Percentiles rank a stretch among this genome's conserved stretches.
phyloP scores from a whole-genome alignment of 2,329 filamentous ascomycete species.

The Sporothrix brasiliensis region DNA sequence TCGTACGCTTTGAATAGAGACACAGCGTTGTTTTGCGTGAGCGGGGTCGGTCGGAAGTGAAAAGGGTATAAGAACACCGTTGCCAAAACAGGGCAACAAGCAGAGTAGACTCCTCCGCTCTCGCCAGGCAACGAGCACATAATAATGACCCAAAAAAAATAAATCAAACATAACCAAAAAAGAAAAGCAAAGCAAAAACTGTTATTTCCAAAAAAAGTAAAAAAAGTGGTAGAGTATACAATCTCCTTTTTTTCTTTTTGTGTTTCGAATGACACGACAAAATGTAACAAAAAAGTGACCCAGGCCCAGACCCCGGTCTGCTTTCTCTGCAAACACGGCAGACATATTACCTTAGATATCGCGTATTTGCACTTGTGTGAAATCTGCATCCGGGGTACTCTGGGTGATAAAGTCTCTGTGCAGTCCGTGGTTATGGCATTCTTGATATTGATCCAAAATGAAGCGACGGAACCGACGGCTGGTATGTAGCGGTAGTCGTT shows the following conservation, averaged over 20 bases:
- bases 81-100: conserved; percentile 2
- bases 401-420: neutral
- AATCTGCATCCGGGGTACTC: neutral
- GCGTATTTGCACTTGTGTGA: neutral
- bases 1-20: conserved; percentile 19
- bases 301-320: neutral
- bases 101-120: conserved; percentile 11
- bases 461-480: neutral
- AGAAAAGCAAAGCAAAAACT: neutral
- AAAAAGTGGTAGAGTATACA: too few relatives aligned
- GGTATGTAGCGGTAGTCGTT: conserved; percentile 4
- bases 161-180: conserved; percentile 12
- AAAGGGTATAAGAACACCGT: neutral
- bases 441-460: neutral
- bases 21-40: neutral
- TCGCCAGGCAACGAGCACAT: conserved; percentile 14
- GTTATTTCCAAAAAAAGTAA: neutral
- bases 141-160: conserved; percentile 22
- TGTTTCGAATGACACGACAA: neutral
- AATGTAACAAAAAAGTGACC: neutral
- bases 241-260: neutral
- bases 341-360: neutral
- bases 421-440: neutral
- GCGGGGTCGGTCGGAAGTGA: neutral
- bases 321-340: conserved; percentile 16